Evolutionary conservation across 179 eudicot genomes (phyloP).

Genomic region (Corrigiola litoralis): DNA sequence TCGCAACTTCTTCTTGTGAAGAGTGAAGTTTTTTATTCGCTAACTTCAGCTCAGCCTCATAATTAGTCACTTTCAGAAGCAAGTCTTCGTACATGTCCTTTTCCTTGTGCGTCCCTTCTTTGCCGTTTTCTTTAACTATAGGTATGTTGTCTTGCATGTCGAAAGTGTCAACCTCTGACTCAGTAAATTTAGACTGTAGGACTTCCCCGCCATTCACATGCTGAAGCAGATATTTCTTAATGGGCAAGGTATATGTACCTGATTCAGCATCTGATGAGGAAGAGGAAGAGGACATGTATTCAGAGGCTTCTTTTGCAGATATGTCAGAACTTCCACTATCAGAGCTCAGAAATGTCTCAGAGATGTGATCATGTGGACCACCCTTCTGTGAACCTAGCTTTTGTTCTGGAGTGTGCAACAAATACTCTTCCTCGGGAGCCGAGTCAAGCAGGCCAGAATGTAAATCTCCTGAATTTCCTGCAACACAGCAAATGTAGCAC

Average conservation of each 20-base stretch:
- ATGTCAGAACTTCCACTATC: conserved; percentile 20
- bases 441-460: conserved; percentile 19
- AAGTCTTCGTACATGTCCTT: conserved; percentile 24
- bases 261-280: conserved; percentile 37
- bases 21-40: conserved; percentile 42
- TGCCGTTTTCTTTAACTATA: background rate
- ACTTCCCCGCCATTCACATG: conserved; percentile 15
- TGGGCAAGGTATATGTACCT: conserved; percentile 19
- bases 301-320: conserved; percentile 25
- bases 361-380: background rate
- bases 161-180: conserved; percentile 10
- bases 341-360: conserved; percentile 16
- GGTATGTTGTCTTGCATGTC: conserved; percentile 17
- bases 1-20: conserved; percentile 53
- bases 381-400: conserved; percentile 5
- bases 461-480: conserved; percentile 10
- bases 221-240: conserved; percentile 7
- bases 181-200: conserved; percentile 16
- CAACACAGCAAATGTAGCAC: background rate
- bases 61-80: conserved; percentile 36
- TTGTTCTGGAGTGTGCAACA: conserved; percentile 25
- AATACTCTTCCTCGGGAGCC: conserved; percentile 21
- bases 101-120: conserved; percentile 10
- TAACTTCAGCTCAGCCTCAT: conserved; percentile 43
- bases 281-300: conserved; percentile 19